These are phyloP conservation scores for Pulicaria dysenterica DNA, from an alignment of 129 eudicot genomes.

Conservation along the genomic window DNA sequence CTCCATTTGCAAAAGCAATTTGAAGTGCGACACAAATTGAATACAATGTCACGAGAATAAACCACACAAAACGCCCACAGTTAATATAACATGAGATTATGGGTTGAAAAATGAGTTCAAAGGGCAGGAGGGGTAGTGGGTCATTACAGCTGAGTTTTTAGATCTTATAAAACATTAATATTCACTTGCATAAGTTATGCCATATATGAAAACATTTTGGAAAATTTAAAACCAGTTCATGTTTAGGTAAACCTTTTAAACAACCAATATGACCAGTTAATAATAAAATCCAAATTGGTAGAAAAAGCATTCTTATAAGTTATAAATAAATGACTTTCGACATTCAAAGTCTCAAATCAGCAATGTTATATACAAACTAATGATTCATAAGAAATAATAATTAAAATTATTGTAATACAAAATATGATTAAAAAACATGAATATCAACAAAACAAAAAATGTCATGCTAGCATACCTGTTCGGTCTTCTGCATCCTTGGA, in stretches of 20 bases:
- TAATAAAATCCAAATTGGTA: no score
- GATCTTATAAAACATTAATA: no score
- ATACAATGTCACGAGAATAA: not conserved
- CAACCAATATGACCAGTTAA: not conserved
- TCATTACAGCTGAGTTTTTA: no score
- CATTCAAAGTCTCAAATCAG: no score
- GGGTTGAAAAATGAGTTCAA: not conserved
- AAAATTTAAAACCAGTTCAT: no score
- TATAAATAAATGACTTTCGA: no score
- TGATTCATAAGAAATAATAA: not conserved
- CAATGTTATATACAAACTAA: not conserved
- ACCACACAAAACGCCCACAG: not conserved
- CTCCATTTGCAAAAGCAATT: slow-evolving; percentile 98
- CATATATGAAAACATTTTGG: no score
- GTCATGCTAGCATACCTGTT: slow-evolving; percentile 48
- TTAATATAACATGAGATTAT: not conserved
- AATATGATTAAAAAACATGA: not conserved
- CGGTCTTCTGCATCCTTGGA: slow-evolving; percentile 84
- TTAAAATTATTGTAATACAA: not conserved
- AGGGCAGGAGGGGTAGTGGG: no score
- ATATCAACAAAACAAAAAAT: slow-evolving; percentile 3
- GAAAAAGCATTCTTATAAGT: no score
- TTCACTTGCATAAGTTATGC: no score
- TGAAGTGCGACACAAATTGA: slow-evolving; percentile 70
- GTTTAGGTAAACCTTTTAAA: no score